Evolutionary conservation across 768 basidiomycete species (phyloP), one percentile per base, ranked within the genome.

Genomic region (Tricholomella constricta): DNA sequence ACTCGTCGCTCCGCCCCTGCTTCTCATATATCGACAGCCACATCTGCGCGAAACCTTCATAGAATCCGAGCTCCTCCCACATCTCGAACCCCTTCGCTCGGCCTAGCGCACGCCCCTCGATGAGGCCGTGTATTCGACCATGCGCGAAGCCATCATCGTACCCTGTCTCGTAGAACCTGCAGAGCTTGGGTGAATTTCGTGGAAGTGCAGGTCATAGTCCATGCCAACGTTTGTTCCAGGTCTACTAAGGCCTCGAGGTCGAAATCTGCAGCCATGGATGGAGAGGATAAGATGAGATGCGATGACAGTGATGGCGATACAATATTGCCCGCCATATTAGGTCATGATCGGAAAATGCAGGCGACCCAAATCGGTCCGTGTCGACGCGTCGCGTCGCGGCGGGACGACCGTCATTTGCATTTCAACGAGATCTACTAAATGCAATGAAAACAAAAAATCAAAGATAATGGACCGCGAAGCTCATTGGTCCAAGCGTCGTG

Each of bases 41-140:
- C 50, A 85, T 80, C 49, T 62, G 56, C 2, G 92, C 92, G 60
- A 89, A 88, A 5, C 94, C 96, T 61, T 95, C 82, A 66, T 95
- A 95, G 62, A 87, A 98, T 2, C 91, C 94, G 11, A 99, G 80
- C 68, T 99, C 96, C 68, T 98, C 95, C 94, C 94, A 98, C 71
- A 97, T 85, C 70, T 96, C 94, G 68, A 86, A 98, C 0, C 90
- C 91, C 61, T 96, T 94, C 61, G 93, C 88, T 49, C 86, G 79
- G 2, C 94, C 96, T 15, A 98, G 78, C 0, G 89, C 88, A 12
- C 94, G 79, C 8, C 96, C 96, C 68, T 99, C 94, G 55, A 94
- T 92, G 22, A 91, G 70, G 2, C 96, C 94, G 61, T 96, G 94
- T 6, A 94, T 82, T 35, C 85, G 80, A 1, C 96, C 96, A 67